Percentiles rank a stretch among this genome's conserved stretches.
phyloP scores from a whole-genome alignment of 2,329 filamentous ascomycete genomes.

The Colletotrichum incanum region DNA sequence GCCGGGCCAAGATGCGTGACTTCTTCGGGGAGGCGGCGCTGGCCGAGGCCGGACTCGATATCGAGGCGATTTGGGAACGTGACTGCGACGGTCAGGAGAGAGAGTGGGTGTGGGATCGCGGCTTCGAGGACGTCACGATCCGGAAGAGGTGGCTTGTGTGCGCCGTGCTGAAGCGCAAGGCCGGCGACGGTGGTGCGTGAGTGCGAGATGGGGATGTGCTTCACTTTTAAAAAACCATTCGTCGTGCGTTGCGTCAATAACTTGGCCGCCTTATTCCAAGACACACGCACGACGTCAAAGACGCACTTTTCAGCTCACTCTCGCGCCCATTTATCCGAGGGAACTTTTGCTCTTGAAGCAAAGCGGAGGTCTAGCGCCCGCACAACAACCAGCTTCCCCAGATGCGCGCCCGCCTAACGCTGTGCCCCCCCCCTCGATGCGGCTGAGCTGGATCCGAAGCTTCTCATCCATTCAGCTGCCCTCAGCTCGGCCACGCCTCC shows the following conservation, averaged over 20 bases:
- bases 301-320: constrained; percentile 14
- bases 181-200: neutral
- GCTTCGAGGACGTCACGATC: constrained; percentile 72
- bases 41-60: constrained; percentile 65
- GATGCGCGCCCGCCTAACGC: neutral
- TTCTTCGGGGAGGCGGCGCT: constrained; percentile 73
- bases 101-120: constrained; percentile 73
- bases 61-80: constrained; percentile 79
- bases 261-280: neutral
- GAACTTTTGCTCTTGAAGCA: constrained; percentile 15
- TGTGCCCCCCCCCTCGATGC: constrained; percentile 11
- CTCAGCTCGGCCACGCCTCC: constrained; percentile 13
- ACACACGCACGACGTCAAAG: neutral
- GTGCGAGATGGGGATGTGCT: neutral
- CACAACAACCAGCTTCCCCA: constrained; percentile 5
- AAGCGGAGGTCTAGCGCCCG: constrained; percentile 22
- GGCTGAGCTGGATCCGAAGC: constrained; percentile 26
- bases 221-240: constrained; percentile 32
- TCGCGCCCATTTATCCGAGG: neutral
- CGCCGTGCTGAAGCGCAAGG: constrained; percentile 63
- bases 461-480: constrained; percentile 14
- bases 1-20: constrained; percentile 73
- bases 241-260: neutral
- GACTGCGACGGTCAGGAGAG: constrained; percentile 76
- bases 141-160: constrained; percentile 82